Evolutionary conservation across 2,329 filamentous ascomycete species (phyloP).

Genomic region (Colletotrichum sidae): DNA sequence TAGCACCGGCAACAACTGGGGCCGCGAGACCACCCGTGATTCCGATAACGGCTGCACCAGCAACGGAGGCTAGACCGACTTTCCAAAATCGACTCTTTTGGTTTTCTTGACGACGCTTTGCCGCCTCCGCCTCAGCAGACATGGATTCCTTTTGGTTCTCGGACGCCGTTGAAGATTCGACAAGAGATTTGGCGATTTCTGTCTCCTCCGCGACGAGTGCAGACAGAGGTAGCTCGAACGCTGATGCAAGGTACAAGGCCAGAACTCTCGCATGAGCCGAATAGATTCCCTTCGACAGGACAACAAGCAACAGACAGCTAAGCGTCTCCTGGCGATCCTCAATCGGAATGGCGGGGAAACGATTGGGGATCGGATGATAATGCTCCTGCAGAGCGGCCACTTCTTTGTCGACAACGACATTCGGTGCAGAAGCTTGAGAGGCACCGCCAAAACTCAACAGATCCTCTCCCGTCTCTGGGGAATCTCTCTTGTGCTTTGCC

Average conservation of each 20-base stretch:
- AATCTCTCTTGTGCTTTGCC: constrained; percentile 49
- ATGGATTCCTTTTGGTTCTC: constrained; percentile 56
- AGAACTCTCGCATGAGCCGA: constrained; percentile 78
- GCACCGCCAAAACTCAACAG: constrained; percentile 55
- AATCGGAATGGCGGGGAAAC: constrained; percentile 67
- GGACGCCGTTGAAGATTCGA: constrained; percentile 70
- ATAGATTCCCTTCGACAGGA: constrained; percentile 80
- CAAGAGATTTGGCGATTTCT: constrained; percentile 79
- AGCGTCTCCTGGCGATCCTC: constrained; percentile 73
- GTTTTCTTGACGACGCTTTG: constrained; percentile 78
- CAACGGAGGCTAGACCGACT: constrained; percentile 88
- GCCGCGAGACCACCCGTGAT: constrained; percentile 92
- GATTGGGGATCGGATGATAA: constrained; percentile 65
- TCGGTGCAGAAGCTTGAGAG: constrained; percentile 38
- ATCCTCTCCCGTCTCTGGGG: constrained; percentile 51
- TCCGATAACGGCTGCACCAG: constrained; percentile 90
- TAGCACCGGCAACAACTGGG: constrained; percentile 85
- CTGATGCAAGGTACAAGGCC: constrained; percentile 75
- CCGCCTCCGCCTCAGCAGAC: constrained; percentile 80
- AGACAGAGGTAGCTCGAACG: constrained; percentile 70
- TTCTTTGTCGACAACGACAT: constrained; percentile 49
- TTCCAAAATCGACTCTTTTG: constrained; percentile 84
- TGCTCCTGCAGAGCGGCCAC: constrained; percentile 59
- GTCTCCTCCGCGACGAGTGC: constrained; percentile 77
- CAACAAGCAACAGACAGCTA: constrained; percentile 76